phyloP scores from a whole-genome alignment of 306 rosid genomes.

The Rosa chinensis region DNA sequence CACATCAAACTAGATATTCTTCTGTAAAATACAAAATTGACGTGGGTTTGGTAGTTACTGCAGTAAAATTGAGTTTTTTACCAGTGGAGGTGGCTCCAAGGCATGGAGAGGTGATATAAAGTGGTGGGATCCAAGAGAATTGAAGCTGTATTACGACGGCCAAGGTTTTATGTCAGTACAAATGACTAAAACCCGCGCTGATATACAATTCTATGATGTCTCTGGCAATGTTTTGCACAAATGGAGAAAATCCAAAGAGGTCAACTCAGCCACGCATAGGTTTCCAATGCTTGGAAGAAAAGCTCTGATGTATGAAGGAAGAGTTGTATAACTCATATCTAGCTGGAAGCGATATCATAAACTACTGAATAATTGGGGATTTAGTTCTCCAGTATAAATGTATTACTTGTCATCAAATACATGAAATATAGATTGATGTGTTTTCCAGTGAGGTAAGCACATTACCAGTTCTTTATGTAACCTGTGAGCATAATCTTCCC shows the following conservation, averaged over 20 bases:
- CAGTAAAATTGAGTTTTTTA: conserved; percentile 66
- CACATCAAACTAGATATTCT: not conserved
- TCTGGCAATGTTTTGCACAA: conserved; percentile 55
- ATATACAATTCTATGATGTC: conserved; percentile 49
- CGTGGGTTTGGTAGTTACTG: not conserved
- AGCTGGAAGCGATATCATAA: not conserved
- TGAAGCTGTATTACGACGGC: conserved; percentile 71
- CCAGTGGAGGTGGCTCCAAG: conserved; percentile 91
- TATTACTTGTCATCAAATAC: conserved; percentile 24
- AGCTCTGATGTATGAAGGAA: not conserved
- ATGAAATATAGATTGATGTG: conserved; percentile 54
- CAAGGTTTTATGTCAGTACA: conserved; percentile 73
- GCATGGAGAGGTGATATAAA: conserved; percentile 76
- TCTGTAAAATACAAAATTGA: not conserved
- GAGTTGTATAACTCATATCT: not conserved
- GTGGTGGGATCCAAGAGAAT: conserved; percentile 31
- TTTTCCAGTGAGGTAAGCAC: conserved; percentile 61
- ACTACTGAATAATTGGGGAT: not conserved
- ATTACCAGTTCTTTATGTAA: conserved; percentile 43
- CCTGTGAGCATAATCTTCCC: conserved; percentile 52
- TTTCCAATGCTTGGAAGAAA: too few species aligned
- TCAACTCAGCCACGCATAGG: not conserved
- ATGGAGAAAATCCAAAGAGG: conserved; percentile 37
- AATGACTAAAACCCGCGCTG: conserved; percentile 42
- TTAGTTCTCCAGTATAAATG: not conserved